Evolutionary conservation across 345 rosid species (phyloP), one percentile per base, ranked within the genome.

Genomic region (Pseudoturritis turrita): DNA sequence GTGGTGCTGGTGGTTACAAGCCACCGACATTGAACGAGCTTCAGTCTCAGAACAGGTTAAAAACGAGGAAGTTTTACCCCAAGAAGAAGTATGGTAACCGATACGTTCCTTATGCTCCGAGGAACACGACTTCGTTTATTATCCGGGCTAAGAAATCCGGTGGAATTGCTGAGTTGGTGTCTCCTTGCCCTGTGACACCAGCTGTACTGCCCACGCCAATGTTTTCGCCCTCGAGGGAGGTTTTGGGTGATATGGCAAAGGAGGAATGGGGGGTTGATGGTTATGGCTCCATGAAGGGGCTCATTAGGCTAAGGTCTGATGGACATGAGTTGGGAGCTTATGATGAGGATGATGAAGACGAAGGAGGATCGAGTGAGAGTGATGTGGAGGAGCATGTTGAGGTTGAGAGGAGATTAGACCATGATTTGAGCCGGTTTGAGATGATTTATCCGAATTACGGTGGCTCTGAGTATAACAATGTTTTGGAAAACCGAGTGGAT

Each of bases 231-330:
- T 87, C 98, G 0, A 84, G 93, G 76, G 99, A 95, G 85, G 89
- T 91, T 0, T 72, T 95, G 62, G 99, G 93, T 14, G 99, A 91
- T 67, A 89, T 85, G 96, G 99, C 98, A 0, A 91, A 92, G 80
- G 98, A 95, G 77, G 96, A 95, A 58, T 95, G 98, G 97, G 97
- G 99, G 0, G 99, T 95, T 63, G 97, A 95, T 79, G 99, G 99
- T n/a, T 95, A 95, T 66, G 99, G 99, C 11, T 89, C 98, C 5
- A 95, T 95, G 99, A 95, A 95, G 69, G 99, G 99, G 11, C 49
- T 92, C 80, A 95, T 95, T 54, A 79, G 98, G 82, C 79, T 95
- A 6, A 70, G 96, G 37, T 89, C 90, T n/a, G 87, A 85, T 9
- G 92, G 91, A 19, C 67, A 84, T 62, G 92, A 88, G 23, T 59